phyloP scores from a whole-genome alignment of 176 grass and related monocot species.

The Bothriochloa decipiens region DNA sequence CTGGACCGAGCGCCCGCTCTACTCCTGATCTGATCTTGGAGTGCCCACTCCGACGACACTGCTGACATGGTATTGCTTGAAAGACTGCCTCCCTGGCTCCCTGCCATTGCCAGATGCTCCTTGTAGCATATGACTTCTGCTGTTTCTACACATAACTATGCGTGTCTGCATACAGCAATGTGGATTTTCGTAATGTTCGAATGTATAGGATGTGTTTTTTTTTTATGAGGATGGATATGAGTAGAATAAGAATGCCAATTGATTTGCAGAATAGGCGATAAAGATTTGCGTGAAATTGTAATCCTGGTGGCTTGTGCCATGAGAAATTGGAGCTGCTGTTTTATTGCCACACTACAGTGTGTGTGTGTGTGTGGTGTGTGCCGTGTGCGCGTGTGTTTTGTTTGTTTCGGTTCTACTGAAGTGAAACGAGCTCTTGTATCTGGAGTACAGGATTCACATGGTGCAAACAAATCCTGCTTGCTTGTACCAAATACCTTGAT shows the following conservation, averaged over 20 bases:
- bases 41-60: neutral
- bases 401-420: neutral
- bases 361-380: too few species aligned
- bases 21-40: slow-evolving; percentile 48
- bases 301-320: neutral
- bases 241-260: neutral
- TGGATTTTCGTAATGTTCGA: neutral
- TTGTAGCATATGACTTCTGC: neutral
- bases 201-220: neutral
- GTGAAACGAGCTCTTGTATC: neutral
- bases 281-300: neutral
- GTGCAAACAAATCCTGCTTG: neutral
- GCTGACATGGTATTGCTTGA: neutral
- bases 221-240: neutral
- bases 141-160: neutral
- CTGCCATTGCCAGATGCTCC: neutral
- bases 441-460: neutral
- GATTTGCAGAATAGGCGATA: neutral
- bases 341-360: neutral
- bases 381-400: neutral
- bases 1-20: slow-evolving; percentile 90
- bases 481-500: neutral
- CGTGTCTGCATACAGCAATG: neutral
- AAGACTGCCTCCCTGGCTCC: too few species aligned
- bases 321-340: slow-evolving; percentile 10